phyloP scores from a whole-genome alignment of 2,329 filamentous ascomycete species.

The Leptographium lundbergii region DNA sequence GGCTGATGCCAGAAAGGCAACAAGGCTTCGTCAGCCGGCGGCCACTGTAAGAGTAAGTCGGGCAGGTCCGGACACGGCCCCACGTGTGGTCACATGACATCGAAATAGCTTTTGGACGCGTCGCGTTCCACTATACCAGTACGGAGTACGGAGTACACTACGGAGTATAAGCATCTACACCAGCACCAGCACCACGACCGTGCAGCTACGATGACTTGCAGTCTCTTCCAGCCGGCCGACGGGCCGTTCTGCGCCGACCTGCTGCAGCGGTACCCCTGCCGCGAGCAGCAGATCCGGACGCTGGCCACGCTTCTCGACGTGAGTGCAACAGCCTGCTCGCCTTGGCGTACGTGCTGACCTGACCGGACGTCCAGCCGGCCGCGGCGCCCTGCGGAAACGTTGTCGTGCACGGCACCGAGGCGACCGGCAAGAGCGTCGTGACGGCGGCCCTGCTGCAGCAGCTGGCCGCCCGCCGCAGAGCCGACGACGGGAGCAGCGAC shows the following conservation, averaged over 20 bases:
- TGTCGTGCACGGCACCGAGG: conserved; percentile 71
- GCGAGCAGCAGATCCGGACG: conserved; percentile 45
- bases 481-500: too few species aligned
- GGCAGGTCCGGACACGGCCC: too few species aligned
- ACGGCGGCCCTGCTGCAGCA: conserved; percentile 46
- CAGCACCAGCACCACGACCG: background rate
- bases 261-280: conserved; percentile 38
- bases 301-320: conserved; percentile 42
- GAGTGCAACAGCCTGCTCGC: conserved; percentile 12
- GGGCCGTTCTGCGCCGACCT: conserved; percentile 35
- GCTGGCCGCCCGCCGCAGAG: conserved; percentile 14
- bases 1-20: too few species aligned
- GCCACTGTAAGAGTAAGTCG: too few species aligned
- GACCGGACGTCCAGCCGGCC: conserved; percentile 31
- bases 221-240: conserved; percentile 37
- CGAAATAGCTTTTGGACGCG: too few species aligned
- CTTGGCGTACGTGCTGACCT: background rate
- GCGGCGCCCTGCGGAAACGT: conserved; percentile 62
- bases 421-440: conserved; percentile 75
- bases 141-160: too few species aligned
- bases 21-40: too few species aligned
- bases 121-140: too few species aligned
- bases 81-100: too few species aligned
- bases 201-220: background rate
- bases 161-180: too few species aligned